phyloP scores from a whole-genome alignment of 1,139 yeast species.

The Taphrina populina region DNA sequence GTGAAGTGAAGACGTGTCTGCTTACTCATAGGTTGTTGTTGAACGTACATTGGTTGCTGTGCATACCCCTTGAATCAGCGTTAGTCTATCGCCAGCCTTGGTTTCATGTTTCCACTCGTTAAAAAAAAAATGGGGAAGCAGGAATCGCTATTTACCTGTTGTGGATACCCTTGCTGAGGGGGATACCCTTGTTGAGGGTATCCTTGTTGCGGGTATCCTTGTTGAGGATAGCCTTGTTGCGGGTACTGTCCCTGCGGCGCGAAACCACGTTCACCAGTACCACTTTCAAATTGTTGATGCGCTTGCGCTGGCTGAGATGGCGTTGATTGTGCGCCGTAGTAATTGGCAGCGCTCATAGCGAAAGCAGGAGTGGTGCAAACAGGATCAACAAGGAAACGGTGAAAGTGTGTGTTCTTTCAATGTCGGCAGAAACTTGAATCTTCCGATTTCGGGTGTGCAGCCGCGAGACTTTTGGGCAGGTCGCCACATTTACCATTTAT shows the following conservation, averaged over 20 bases:
- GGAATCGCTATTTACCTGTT: constrained; percentile 9
- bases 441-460: background rate
- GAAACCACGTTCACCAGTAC: constrained; percentile 17
- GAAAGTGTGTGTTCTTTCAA: background rate
- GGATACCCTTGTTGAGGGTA: constrained; percentile 15
- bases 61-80: constrained; percentile 1
- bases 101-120: no score
- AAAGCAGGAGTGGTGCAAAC: background rate
- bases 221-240: constrained; percentile 19
- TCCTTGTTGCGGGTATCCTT: constrained; percentile 18
- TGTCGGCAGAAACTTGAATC: background rate
- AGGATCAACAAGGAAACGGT: background rate
- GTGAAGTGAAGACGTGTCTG: background rate
- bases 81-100: no score
- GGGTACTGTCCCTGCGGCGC: constrained; percentile 25
- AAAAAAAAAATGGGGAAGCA: no score
- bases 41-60: constrained; percentile 30
- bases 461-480: background rate
- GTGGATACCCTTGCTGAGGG: constrained; percentile 11
- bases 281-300: constrained; percentile 3
- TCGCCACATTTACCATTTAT: background rate
- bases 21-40: constrained; percentile 31
- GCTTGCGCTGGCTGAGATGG: constrained; percentile 7
- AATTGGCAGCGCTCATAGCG: constrained; percentile 11
- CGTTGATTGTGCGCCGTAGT: constrained; percentile 3